Evolutionary conservation across 177 flowering plant genomes (phyloP).

Genomic region (Vitis hybrid): DNA sequence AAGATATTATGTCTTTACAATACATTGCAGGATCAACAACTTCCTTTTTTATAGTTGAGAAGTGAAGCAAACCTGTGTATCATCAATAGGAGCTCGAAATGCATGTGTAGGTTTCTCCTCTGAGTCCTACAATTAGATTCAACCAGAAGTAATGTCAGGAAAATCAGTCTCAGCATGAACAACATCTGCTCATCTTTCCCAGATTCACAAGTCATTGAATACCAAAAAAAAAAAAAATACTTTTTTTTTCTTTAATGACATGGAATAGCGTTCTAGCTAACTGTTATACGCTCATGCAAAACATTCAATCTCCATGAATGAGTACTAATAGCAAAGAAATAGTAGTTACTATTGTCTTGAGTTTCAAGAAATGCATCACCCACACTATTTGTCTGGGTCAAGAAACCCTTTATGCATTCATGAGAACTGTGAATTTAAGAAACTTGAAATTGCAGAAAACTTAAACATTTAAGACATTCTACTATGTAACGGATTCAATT

Average conservation of each 20-base stretch:
- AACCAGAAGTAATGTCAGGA: constrained; percentile 4
- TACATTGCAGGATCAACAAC: not conserved
- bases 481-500: not conserved
- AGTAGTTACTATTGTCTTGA: too few species aligned
- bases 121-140: constrained; percentile 35
- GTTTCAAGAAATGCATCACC: too few species aligned
- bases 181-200: not conserved
- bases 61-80: constrained; percentile 55
- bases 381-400: not conserved
- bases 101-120: constrained; percentile 30
- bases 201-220: not conserved
- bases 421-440: too few species aligned
- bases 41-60: not conserved
- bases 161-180: constrained; percentile 1
- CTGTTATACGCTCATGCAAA: not conserved
- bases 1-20: not conserved
- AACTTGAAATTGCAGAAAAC: too few species aligned
- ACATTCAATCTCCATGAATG: not conserved
- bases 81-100: constrained; percentile 58
- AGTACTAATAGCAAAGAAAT: not conserved
- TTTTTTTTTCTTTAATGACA: not conserved
- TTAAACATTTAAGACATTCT: too few species aligned
- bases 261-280: not conserved
- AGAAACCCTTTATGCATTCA: not conserved
- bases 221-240: not conserved